Conservation (phyloP, 805 yeast species). For the Spathaspora boniae region DNA sequence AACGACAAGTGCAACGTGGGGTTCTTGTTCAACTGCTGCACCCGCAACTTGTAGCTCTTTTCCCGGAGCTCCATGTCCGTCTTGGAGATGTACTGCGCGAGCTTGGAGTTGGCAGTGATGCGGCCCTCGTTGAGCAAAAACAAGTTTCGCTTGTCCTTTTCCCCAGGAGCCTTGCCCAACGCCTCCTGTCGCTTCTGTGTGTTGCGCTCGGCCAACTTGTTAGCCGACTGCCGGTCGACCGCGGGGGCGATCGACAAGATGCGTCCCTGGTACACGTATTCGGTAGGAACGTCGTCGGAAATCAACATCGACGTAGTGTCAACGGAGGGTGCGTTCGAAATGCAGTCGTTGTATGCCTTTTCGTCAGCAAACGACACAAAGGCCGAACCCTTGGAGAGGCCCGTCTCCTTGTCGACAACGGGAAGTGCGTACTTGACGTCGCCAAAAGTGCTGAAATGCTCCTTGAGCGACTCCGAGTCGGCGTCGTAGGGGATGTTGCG, state of each 20-base stretch:
- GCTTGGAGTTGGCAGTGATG: constrained; percentile 72
- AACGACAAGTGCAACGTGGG: constrained; percentile 90
- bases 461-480: constrained; percentile 69
- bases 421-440: constrained; percentile 90
- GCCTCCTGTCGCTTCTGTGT: constrained; percentile 68
- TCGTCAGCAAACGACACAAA: constrained; percentile 79
- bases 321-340: constrained; percentile 73
- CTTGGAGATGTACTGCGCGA: constrained; percentile 64
- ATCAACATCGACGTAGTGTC: constrained; percentile 61
- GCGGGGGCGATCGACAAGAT: constrained; percentile 80
- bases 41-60: constrained; percentile 79
- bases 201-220: constrained; percentile 66
- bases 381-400: constrained; percentile 90
- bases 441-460: constrained; percentile 82
- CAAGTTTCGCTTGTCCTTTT: constrained; percentile 78
- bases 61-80: constrained; percentile 86
- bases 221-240: constrained; percentile 83
- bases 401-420: constrained; percentile 80
- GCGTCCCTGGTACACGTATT: constrained; percentile 90
- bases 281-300: constrained; percentile 88
- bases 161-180: constrained; percentile 76
- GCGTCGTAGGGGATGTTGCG: constrained; percentile 96
- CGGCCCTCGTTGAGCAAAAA: constrained; percentile 93
- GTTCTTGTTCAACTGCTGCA: constrained; percentile 84
- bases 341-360: constrained; percentile 63